Evolutionary conservation across 2,329 filamentous ascomycete species (phyloP).

Genomic region (Purpureocillium takamizusanense): DNA sequence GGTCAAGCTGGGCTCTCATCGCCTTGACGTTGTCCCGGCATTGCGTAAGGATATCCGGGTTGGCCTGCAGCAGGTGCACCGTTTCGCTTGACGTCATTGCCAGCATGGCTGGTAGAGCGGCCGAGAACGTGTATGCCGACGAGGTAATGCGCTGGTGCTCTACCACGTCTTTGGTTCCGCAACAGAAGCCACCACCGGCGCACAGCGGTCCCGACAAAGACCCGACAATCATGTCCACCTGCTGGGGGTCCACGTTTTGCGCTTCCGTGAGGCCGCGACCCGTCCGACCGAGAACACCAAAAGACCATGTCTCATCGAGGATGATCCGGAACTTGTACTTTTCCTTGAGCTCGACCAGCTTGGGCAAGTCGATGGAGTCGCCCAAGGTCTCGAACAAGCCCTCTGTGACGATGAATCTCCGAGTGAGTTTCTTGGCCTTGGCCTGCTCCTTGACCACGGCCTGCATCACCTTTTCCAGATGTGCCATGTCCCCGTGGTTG

Average conservation of each 20-base stretch:
- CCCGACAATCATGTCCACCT: conserved; percentile 96
- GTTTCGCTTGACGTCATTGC: conserved; percentile 95
- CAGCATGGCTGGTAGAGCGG: conserved; percentile 84
- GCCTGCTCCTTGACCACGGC: conserved; percentile 83
- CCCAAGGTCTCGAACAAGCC: conserved; percentile 87
- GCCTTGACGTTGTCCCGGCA: conserved; percentile 79
- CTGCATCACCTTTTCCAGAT: conserved; percentile 76
- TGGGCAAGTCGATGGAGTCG: conserved; percentile 76
- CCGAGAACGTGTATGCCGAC: conserved; percentile 89
- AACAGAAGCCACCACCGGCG: conserved; percentile 92
- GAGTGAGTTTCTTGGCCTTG: conserved; percentile 74
- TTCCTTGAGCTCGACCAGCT: conserved; percentile 85
- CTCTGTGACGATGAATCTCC: conserved; percentile 93
- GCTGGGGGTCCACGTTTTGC: conserved; percentile 86
- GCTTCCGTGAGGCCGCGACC: conserved; percentile 91
- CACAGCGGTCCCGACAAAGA: conserved; percentile 85
- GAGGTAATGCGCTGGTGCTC: conserved; percentile 94
- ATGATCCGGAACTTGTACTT: conserved; percentile 98
- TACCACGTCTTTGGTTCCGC: conserved; percentile 82
- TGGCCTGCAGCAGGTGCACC: conserved; percentile 74
- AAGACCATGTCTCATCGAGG: conserved; percentile 95
- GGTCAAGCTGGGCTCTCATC: conserved; percentile 82
- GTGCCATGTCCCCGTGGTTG: conserved; percentile 92
- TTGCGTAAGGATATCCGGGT: conserved; percentile 69
- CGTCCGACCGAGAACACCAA: conserved; percentile 85